phyloP scores from a whole-genome alignment of 2,329 filamentous ascomycete genomes.

The Didymella glomerata region DNA sequence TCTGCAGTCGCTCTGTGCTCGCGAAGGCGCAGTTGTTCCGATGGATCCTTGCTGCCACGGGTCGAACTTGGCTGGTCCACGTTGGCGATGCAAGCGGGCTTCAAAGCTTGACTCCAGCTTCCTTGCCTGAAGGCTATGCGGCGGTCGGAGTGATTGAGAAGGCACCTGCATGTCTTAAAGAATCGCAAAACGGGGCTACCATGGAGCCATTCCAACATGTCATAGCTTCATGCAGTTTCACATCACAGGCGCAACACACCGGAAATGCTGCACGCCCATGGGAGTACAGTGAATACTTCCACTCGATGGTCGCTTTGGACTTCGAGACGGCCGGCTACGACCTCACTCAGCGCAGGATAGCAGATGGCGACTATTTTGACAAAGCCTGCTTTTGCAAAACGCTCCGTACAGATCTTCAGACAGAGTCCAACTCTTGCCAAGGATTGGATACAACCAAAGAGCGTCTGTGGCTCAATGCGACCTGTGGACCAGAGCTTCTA shows the following conservation, averaged over 20 bases:
- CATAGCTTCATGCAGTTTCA: slow-evolving; percentile 45
- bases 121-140: slow-evolving; percentile 37
- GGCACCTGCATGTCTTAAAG: slow-evolving; percentile 43
- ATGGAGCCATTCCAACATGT: slow-evolving; percentile 41
- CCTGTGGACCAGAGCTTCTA: slow-evolving; percentile 38
- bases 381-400: slow-evolving; percentile 41
- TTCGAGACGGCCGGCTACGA: slow-evolving; percentile 47
- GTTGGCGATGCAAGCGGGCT: slow-evolving; percentile 43
- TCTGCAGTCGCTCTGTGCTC: slow-evolving; percentile 46
- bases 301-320: slow-evolving; percentile 43
- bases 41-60: slow-evolving; percentile 40
- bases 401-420: slow-evolving; percentile 26
- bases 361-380: slow-evolving; percentile 43
- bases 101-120: slow-evolving; percentile 37
- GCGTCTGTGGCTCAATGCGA: slow-evolving; percentile 46
- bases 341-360: slow-evolving; percentile 29
- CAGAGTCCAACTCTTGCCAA: slow-evolving; percentile 31
- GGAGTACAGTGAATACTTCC: slow-evolving; percentile 40
- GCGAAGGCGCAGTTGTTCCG: slow-evolving; percentile 45
- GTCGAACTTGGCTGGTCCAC: slow-evolving; percentile 47
- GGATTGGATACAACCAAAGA: slow-evolving; percentile 37
- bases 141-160: slow-evolving; percentile 31
- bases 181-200: slow-evolving; percentile 27
- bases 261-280: slow-evolving; percentile 46
- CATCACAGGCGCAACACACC: slow-evolving; percentile 37